Conservation (phyloP, 345 rosid genomes). For the Kandelia obovata region DNA sequence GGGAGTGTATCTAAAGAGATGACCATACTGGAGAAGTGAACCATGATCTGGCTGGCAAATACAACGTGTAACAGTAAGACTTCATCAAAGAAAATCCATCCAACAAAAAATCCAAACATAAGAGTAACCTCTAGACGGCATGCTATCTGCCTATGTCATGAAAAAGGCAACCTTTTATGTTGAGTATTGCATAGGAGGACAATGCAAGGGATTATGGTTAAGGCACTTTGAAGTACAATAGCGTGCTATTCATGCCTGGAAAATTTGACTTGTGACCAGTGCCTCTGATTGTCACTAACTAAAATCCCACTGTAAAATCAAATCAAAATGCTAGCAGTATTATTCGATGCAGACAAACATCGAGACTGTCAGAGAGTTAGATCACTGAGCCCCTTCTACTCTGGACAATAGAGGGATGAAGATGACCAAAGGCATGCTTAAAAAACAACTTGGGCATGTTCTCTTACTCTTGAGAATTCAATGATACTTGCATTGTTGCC, state of each 20-base stretch:
- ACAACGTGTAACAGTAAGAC: conserved; percentile 6
- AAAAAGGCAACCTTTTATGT: neutral
- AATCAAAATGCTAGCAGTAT: no score
- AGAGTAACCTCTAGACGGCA: neutral
- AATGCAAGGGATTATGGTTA: neutral
- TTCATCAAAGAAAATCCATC: conserved; percentile 4
- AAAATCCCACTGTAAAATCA: no score
- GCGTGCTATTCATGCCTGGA: no score
- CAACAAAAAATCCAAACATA: neutral
- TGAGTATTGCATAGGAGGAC: neutral
- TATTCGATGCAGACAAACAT: no score
- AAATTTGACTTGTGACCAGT: no score
- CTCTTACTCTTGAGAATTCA: conserved; percentile 62
- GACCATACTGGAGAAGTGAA: conserved; percentile 67
- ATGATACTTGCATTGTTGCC: conserved; percentile 56
- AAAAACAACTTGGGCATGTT: neutral
- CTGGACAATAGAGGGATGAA: neutral
- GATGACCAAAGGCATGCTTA: neutral
- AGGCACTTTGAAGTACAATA: no score
- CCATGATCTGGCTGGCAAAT: conserved; percentile 71
- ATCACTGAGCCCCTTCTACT: neutral
- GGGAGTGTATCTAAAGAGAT: conserved; percentile 78
- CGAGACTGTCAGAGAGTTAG: neutral
- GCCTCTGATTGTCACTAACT: no score
- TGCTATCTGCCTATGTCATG: neutral